Percentiles rank a stretch among this genome's conserved stretches.
Conservation (phyloP, 73 alveolate genomes). For the Tetrahymena elliotti region DNA sequence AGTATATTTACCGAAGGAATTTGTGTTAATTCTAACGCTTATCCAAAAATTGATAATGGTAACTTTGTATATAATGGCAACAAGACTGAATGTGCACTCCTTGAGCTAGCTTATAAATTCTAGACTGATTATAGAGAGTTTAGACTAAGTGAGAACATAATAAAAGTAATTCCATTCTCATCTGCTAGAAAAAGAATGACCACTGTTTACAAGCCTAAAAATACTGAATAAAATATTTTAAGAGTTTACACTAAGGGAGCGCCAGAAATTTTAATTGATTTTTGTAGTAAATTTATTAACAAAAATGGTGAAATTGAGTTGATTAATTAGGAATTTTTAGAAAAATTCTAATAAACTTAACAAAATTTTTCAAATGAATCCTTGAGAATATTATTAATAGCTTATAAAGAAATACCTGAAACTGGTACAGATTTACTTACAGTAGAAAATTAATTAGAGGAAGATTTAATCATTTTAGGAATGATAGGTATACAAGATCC, state of each 20-base stretch:
- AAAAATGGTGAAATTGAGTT: slow-evolving; percentile 50
- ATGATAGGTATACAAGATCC: slow-evolving; percentile 89
- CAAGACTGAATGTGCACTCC: slow-evolving; percentile 61
- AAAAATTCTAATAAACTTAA: slow-evolving; percentile 41
- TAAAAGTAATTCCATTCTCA: slow-evolving; percentile 67
- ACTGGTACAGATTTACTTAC: slow-evolving; percentile 37
- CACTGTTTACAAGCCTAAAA: slow-evolving; percentile 37
- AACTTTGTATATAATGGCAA: slow-evolving; percentile 50
- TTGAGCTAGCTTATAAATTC: slow-evolving; percentile 38
- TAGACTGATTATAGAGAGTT: slow-evolving; percentile 19
- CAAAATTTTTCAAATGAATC: slow-evolving; percentile 58
- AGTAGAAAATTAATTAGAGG: slow-evolving; percentile 46
- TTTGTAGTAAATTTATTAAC: slow-evolving; percentile 51
- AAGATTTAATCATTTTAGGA: slow-evolving; percentile 36
- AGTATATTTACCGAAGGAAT: neutral
- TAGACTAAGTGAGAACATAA: neutral
- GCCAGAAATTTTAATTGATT: slow-evolving; percentile 65
- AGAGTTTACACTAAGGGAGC: slow-evolving; percentile 77
- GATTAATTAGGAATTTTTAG: slow-evolving; percentile 22
- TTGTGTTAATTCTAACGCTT: slow-evolving; percentile 24
- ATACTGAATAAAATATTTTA: neutral
- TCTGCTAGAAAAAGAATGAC: slow-evolving; percentile 88
- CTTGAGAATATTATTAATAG: slow-evolving; percentile 69
- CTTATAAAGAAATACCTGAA: slow-evolving; percentile 61
- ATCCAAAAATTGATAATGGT: slow-evolving; percentile 44